phyloP scores from a whole-genome alignment of 2,329 filamentous ascomycete species.

The Epichloe scottii region DNA sequence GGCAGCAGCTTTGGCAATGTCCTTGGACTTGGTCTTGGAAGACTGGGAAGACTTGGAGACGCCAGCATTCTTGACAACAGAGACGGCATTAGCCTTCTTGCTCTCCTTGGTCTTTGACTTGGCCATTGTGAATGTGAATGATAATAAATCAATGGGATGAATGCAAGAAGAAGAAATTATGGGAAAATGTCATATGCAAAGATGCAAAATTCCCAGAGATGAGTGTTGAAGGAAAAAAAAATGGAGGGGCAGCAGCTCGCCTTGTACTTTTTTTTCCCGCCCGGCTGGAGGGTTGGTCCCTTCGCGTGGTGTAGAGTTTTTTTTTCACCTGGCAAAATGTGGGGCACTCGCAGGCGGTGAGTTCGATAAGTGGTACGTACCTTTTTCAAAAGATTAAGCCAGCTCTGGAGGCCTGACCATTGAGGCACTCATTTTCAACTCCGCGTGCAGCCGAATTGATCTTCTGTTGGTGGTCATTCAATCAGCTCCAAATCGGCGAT shows the following conservation, averaged over 20 bases:
- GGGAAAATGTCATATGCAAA: neutral
- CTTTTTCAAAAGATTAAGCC: neutral
- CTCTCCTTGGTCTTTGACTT: slow-evolving; percentile 49
- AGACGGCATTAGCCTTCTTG: slow-evolving; percentile 39
- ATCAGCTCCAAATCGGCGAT: neutral
- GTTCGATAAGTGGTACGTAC: neutral
- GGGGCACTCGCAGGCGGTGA: slow-evolving; percentile 25
- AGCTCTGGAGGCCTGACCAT: slow-evolving; percentile 15
- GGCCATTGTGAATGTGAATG: slow-evolving; percentile 34
- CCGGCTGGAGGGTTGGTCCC: slow-evolving; percentile 7
- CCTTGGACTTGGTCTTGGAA: slow-evolving; percentile 55
- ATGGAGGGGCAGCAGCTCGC: slow-evolving; percentile 4
- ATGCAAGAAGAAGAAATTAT: neutral
- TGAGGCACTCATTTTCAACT: slow-evolving; percentile 4
- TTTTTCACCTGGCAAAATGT: slow-evolving; percentile 22
- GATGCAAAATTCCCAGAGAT: neutral
- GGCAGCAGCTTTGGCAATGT: slow-evolving; percentile 47
- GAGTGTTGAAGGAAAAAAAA: slow-evolving; percentile 2
- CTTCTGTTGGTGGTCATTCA: neutral
- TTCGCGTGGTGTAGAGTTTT: slow-evolving; percentile 6
- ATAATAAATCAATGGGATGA: neutral
- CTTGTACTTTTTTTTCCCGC: slow-evolving; percentile 11
- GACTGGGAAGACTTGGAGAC: slow-evolving; percentile 56
- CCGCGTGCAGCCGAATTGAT: neutral
- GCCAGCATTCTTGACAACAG: slow-evolving; percentile 51